Evolutionary conservation across 2,329 filamentous ascomycete species (phyloP).

Genomic region (Ophiostoma himal-ulmi): DNA sequence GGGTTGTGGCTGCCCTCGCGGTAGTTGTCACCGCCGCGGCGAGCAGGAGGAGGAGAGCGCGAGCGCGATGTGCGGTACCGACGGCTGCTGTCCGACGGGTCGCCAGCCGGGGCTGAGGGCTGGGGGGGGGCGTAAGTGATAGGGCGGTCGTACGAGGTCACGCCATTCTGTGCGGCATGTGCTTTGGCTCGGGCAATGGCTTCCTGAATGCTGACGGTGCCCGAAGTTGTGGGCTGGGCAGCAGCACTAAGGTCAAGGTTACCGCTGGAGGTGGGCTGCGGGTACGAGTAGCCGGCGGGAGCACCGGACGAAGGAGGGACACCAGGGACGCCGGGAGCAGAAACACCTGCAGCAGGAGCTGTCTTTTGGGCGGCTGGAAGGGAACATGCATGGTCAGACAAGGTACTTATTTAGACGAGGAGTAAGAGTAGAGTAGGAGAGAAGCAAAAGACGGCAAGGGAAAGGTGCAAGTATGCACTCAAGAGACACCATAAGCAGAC

Average conservation of each 20-base stretch:
- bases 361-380: slow-evolving; percentile 27
- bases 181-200: slow-evolving; percentile 79
- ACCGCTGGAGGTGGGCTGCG: slow-evolving; percentile 66
- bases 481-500: not conserved
- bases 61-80: slow-evolving; percentile 63
- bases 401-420: not conserved
- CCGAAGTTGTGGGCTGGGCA: slow-evolving; percentile 72
- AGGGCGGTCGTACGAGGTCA: slow-evolving; percentile 57
- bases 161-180: slow-evolving; percentile 72
- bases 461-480: not conserved
- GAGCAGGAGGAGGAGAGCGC: slow-evolving; percentile 58
- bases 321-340: slow-evolving; percentile 23
- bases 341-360: slow-evolving; percentile 21
- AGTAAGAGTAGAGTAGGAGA: not conserved
- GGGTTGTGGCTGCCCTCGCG: slow-evolving; percentile 43
- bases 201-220: slow-evolving; percentile 76
- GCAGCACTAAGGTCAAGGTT: slow-evolving; percentile 68
- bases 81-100: slow-evolving; percentile 40
- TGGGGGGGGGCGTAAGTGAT: slow-evolving; percentile 41
- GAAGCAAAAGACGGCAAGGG: too few relatives aligned
- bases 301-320: slow-evolving; percentile 19
- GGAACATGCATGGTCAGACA: slow-evolving; percentile 24
- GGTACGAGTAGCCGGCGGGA: slow-evolving; percentile 35
- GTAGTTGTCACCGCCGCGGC: slow-evolving; percentile 44
- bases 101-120: not conserved